Base-by-base conservation (phyloP, 441 rosid species). In the Brassica hybrid region DNA sequence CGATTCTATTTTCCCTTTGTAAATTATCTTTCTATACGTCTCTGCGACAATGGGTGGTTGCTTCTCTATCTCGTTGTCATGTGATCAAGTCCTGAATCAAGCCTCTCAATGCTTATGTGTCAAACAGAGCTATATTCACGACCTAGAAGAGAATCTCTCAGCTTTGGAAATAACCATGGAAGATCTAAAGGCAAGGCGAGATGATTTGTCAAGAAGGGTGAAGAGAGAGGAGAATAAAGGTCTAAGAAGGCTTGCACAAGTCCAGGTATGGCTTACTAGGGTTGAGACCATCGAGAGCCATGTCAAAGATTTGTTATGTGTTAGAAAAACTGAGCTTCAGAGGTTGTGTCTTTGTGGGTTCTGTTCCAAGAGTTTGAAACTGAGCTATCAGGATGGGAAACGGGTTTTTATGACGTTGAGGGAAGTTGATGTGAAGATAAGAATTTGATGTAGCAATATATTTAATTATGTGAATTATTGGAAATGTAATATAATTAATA, bases 261-360 rank as follows among this genome's bases (percentile, higher is more conserved):
- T 71, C 67, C 75, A 60, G 58, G 67, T 60, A 71, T 50, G 72
- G 72, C 43, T 68, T 68, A n/a, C 23, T 27, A 68, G 43, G 30
- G 25, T 69, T 16, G 62, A 54, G 6, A 54, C 48, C 48, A 52
- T 69, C 9, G 67, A 63, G 16, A 25, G 8, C 23, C 61, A 68
- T n/a, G 72, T 68, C 23, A 25, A 50, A 8, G 2, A 1, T 3
- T 1, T 67, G n/a, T 13, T 25, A 5, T 4, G 41, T 48, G 60
- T 4, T 25, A 45, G 41, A 9, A 25, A 2, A 7, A 1, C 3
- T 12, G 38, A 67, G 6, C 36, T 50, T 14, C 62, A 69, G 36
- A 54, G 50, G 63, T 56, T 52, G 50, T 69, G 73, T 69, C 18
- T 54, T 17, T 69, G 48, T 69, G 62, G 72, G 43, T 16, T 52